phyloP scores from a whole-genome alignment of 495 filamentous ascomycete genomes.

The Penicillium canescens region DNA sequence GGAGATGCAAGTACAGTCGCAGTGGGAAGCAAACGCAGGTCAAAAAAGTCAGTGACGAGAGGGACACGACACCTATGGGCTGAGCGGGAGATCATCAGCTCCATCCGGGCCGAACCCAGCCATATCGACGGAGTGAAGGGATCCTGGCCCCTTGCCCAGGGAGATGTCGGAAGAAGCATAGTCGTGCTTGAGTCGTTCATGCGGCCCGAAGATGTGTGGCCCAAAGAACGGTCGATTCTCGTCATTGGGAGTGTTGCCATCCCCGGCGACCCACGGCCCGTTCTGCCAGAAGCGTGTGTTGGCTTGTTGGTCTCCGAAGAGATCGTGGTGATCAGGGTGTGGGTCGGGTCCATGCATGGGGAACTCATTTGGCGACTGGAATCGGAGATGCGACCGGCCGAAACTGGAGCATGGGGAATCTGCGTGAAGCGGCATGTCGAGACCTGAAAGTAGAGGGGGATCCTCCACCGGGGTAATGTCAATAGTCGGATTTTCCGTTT shows the following conservation, averaged over 20 bases:
- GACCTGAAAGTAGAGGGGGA: constrained; percentile 35
- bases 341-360: constrained; percentile 39
- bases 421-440: constrained; percentile 47
- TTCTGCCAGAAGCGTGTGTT: constrained; percentile 53
- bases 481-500: constrained; percentile 49
- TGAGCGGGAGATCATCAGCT: constrained; percentile 44
- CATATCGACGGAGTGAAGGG: constrained; percentile 51
- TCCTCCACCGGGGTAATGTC: constrained; percentile 50
- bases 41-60: constrained; percentile 4
- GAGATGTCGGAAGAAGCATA: constrained; percentile 52
- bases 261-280: constrained; percentile 47
- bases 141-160: constrained; percentile 45
- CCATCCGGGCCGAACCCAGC: constrained; percentile 47
- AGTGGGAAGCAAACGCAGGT: constrained; percentile 13
- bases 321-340: constrained; percentile 48
- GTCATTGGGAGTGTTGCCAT: constrained; percentile 52
- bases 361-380: constrained; percentile 48
- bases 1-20: constrained; percentile 37
- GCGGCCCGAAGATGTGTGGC: constrained; percentile 39
- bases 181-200: constrained; percentile 50
- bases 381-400: constrained; percentile 48
- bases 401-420: constrained; percentile 51
- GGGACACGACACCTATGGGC: constrained; percentile 30
- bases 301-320: constrained; percentile 50
- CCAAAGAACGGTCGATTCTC: constrained; percentile 51